Evolutionary conservation across 31 red algal species (phyloP).

Genomic region (Bonnemaisonia californica): DNA sequence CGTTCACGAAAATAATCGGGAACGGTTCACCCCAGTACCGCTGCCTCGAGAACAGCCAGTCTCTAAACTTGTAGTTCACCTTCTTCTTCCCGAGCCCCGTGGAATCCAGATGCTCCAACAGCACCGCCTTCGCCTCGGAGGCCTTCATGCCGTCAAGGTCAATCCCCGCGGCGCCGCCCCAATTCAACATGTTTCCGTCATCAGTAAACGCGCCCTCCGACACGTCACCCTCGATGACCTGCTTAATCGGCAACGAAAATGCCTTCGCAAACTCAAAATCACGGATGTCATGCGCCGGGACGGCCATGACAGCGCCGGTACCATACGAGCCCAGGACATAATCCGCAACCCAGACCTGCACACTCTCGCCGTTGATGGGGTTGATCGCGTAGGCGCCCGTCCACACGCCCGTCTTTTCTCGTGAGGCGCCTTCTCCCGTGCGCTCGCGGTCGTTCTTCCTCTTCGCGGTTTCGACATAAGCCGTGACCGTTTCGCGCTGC

Average conservation of each 20-base stretch:
- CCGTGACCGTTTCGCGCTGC: conserved; percentile 56
- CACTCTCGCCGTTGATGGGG: conserved; percentile 78
- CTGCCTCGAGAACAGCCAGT: conserved; percentile 96
- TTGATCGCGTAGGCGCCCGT: conserved; percentile 88
- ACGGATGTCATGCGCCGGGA: conserved; percentile 88
- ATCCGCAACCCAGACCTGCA: conserved; percentile 96
- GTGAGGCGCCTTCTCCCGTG: conserved; percentile 66
- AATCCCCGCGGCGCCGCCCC: conserved; percentile 58
- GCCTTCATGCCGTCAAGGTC: conserved; percentile 70
- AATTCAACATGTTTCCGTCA: conserved; percentile 75
- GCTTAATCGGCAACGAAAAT: conserved; percentile 65
- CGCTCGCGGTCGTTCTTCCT: conserved; percentile 78
- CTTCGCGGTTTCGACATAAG: conserved; percentile 71
- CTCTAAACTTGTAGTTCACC: conserved; percentile 95
- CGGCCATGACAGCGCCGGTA: conserved; percentile 98
- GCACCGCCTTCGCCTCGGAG: conserved; percentile 53
- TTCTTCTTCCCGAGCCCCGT: conserved; percentile 44
- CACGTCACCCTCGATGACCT: conserved; percentile 69
- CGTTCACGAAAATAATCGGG: conserved; percentile 93
- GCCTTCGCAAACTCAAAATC: conserved; percentile 93
- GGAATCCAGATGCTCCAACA: conserved; percentile 63
- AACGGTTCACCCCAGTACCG: conserved; percentile 99
- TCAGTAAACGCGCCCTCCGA: conserved; percentile 51
- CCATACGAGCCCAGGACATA: conserved; percentile 94
- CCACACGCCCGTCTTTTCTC: conserved; percentile 87